These are phyloP conservation scores for Dioscorea zingiberensis DNA, from an alignment of 106 monocot species.

Conservation along the genomic window DNA sequence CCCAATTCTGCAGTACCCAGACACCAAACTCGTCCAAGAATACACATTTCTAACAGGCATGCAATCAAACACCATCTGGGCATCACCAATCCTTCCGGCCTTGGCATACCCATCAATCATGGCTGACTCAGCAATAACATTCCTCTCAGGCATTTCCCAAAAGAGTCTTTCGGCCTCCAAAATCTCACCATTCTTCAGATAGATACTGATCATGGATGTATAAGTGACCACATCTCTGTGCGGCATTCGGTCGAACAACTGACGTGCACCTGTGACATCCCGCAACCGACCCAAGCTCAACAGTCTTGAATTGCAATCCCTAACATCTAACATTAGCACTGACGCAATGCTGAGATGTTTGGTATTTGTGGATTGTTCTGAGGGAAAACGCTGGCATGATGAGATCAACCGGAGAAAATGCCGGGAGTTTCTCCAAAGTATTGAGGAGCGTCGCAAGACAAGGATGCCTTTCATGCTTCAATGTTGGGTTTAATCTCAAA, in stretches of 20 bases:
- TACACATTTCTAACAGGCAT: constrained; percentile 27
- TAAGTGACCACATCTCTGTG: constrained; percentile 28
- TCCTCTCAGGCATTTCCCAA: constrained; percentile 12
- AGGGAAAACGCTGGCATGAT: too few relatives aligned
- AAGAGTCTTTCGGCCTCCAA: constrained; percentile 22
- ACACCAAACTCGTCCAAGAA: constrained; percentile 36
- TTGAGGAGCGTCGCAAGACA: too few relatives aligned
- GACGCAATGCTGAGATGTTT: too few relatives aligned
- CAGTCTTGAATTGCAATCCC: background rate
- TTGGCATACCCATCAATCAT: constrained; percentile 38
- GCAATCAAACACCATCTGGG: constrained; percentile 24
- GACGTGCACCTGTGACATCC: constrained; percentile 10
- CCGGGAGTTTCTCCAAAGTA: too few relatives aligned
- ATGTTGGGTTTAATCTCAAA: too few relatives aligned
- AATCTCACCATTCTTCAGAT: constrained; percentile 20
- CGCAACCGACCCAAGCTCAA: constrained; percentile 2
- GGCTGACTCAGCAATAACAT: constrained; percentile 28
- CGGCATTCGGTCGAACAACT: constrained; percentile 34
- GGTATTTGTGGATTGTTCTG: too few relatives aligned
- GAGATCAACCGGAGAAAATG: too few relatives aligned
- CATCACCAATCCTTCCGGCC: constrained; percentile 20
- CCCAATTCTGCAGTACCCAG: constrained; percentile 22
- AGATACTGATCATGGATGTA: constrained; percentile 31
- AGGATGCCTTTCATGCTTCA: too few relatives aligned
- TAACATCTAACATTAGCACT: too few relatives aligned